A percentile compares a stretch with the other conserved stretches of the same genome.
phyloP scores from a whole-genome alignment of 495 filamentous ascomycete species.

The Lasiosphaeriaceae sp. region DNA sequence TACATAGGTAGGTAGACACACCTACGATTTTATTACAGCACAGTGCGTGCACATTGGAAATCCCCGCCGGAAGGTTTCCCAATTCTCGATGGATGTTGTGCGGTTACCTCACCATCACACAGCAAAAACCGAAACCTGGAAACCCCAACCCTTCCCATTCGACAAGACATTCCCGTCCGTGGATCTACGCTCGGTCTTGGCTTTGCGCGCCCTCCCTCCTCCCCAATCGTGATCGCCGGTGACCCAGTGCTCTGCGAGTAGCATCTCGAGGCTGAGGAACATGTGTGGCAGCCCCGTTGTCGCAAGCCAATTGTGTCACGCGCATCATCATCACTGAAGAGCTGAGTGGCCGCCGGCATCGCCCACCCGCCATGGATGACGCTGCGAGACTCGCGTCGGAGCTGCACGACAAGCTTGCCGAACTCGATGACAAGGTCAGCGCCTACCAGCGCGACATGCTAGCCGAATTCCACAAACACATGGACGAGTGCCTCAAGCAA shows the following conservation, averaged over 20 bases:
- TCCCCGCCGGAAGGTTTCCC: not conserved
- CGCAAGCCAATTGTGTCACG: conserved; percentile 17
- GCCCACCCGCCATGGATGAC: conserved; percentile 40
- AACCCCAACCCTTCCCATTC: not conserved
- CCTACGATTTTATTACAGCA: too few relatives aligned
- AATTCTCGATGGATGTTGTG: not conserved
- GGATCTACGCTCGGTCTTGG: not conserved
- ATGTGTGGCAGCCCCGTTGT: conserved; percentile 18
- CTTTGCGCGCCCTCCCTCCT: not conserved
- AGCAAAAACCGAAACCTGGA: too few relatives aligned
- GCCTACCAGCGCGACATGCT: conserved; percentile 49
- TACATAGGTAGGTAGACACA: not conserved
- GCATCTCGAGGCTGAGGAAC: not conserved
- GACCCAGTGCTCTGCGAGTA: not conserved
- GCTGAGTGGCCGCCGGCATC: conserved; percentile 13
- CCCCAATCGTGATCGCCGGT: not conserved
- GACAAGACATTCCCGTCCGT: not conserved
- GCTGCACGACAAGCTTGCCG: conserved; percentile 46
- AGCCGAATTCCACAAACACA: conserved; percentile 44
- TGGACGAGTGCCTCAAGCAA: conserved; percentile 41
- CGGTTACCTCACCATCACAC: conserved; percentile 6
- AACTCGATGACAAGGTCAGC: conserved; percentile 47
- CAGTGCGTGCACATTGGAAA: not conserved
- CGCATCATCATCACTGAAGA: conserved; percentile 13
- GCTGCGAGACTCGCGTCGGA: conserved; percentile 43